Evolutionary conservation across 257 asterid species (phyloP).

Genomic region (Henckelia pumila): DNA sequence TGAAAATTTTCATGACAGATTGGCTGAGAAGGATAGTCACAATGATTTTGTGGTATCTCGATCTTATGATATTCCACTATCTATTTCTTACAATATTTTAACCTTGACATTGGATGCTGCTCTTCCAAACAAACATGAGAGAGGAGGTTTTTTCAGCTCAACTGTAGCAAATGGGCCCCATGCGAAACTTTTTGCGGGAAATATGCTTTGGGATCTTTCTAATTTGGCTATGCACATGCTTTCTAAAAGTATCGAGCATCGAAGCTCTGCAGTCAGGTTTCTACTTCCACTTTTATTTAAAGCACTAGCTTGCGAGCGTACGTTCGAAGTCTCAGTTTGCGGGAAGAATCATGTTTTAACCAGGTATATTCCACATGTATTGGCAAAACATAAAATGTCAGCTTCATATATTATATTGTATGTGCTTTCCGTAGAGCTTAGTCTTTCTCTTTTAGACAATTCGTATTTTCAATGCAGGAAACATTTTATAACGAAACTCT

Average conservation of each 20-base stretch:
- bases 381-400: slow-evolving; percentile 15
- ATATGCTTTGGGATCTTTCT: slow-evolving; percentile 79
- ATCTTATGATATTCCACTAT: slow-evolving; percentile 49
- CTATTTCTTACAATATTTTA: slow-evolving; percentile 62
- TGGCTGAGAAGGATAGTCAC: slow-evolving; percentile 25
- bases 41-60: slow-evolving; percentile 34
- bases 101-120: slow-evolving; percentile 56
- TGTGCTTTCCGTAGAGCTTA: background rate
- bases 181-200: slow-evolving; percentile 49
- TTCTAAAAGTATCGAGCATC: slow-evolving; percentile 62
- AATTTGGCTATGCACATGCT: slow-evolving; percentile 62
- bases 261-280: slow-evolving; percentile 65
- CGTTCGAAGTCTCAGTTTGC: slow-evolving; percentile 45
- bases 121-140: slow-evolving; percentile 34
- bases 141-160: slow-evolving; percentile 31
- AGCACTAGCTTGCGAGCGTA: slow-evolving; percentile 40
- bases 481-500: slow-evolving; percentile 47
- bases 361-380: slow-evolving; percentile 43
- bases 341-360: slow-evolving; percentile 50
- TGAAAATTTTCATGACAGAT: slow-evolving; percentile 31
- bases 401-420: background rate
- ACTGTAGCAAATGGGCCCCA: slow-evolving; percentile 30
- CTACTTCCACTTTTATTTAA: slow-evolving; percentile 73
- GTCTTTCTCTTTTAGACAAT: slow-evolving; percentile 8
- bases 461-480: slow-evolving; percentile 46